These are phyloP conservation scores for Candida suzukii DNA, from an alignment of 805 yeast genomes.

Conservation along the genomic window DNA sequence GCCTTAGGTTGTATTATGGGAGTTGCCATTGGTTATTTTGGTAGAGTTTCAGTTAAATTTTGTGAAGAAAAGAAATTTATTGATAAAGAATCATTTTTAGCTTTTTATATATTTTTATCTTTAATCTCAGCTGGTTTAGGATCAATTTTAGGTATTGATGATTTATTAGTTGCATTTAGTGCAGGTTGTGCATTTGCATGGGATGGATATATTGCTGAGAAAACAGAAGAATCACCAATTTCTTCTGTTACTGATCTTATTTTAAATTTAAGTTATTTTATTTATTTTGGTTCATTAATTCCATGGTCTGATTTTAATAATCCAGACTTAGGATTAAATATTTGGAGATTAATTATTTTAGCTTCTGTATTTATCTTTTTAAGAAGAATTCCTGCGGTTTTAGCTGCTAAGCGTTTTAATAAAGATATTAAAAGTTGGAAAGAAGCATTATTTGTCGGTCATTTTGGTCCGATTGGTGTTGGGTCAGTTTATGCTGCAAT, in stretches of 20 bases:
- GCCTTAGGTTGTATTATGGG: conserved; percentile 50
- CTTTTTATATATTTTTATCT: conserved; percentile 45
- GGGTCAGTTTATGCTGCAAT: conserved; percentile 30
- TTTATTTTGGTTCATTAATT: conserved; percentile 62
- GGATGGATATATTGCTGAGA: conserved; percentile 60
- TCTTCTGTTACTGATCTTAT: conserved; percentile 62
- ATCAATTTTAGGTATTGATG: conserved; percentile 63
- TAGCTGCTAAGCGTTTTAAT: conserved; percentile 48
- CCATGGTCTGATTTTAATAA: conserved; percentile 63
- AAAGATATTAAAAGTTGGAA: conserved; percentile 59
- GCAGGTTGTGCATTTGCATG: conserved; percentile 72
- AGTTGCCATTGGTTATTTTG: conserved; percentile 40
- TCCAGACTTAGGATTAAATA: conserved; percentile 34
- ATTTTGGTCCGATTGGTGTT: conserved; percentile 69
- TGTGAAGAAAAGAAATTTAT: conserved; percentile 47
- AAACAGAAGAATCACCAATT: conserved; percentile 54
- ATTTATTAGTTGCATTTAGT: conserved; percentile 61
- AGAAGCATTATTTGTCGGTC: conserved; percentile 67
- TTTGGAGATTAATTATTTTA: conserved; percentile 46
- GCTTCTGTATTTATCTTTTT: conserved; percentile 45
- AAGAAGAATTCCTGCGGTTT: conserved; percentile 49
- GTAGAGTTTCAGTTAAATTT: conserved; percentile 42
- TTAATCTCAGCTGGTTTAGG: conserved; percentile 56
- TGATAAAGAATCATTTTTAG: conserved; percentile 56
- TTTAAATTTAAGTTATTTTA: conserved; percentile 58